Evolutionary conservation across 2,329 filamentous ascomycete genomes (phyloP), one percentile per base, ranked within the genome.

Genomic region (Drechmeria coniospora): DNA sequence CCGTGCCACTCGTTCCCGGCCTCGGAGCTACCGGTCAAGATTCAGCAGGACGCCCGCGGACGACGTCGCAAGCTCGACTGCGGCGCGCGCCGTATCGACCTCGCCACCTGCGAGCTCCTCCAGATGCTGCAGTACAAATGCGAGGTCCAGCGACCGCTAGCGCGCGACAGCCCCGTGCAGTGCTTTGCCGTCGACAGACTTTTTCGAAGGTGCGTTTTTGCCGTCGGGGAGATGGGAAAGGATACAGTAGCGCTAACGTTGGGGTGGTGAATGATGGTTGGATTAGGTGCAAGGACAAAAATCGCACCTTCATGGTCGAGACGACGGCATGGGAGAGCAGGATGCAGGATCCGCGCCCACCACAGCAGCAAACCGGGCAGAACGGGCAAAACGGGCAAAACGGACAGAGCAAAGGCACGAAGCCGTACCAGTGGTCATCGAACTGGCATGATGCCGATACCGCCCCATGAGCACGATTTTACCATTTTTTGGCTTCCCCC

Each of bases 101-200:
- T 76, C 25, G 51, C 54, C 12, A 53, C 54, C 23, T 76, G 72
- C 48, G 59, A 68, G 43, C 54, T 75, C 32, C 45, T 71, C 31
- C 56, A 60, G 41, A 61, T 76, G 57, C 41, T 69, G 46, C 71
- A 76, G 53, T 75, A 72, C 48, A 58, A 65, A 23, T 77, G 72
- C 46, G 49, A 59, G 35, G 61, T 75, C 23, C 53, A 63, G 37
- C 44, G 57, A 21, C 63, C 67, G 10, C 49, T 57, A 25, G 43
- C 47, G 20, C 46, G 41, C 27, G 47, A 65, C 32, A 64, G 64
- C 30, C 47, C 56, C 0, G 63, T 72, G 24, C 49, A 51, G 32
- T 77, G 72, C 45, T 66, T 56, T 51, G 63, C 67, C 8, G 57
- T 76, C 22, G 59, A 66, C 44, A 60, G 71, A 32, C 56, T 69